Conservation (phyloP, 2,329 filamentous ascomycete species). For the Alternaria arborescens region DNA sequence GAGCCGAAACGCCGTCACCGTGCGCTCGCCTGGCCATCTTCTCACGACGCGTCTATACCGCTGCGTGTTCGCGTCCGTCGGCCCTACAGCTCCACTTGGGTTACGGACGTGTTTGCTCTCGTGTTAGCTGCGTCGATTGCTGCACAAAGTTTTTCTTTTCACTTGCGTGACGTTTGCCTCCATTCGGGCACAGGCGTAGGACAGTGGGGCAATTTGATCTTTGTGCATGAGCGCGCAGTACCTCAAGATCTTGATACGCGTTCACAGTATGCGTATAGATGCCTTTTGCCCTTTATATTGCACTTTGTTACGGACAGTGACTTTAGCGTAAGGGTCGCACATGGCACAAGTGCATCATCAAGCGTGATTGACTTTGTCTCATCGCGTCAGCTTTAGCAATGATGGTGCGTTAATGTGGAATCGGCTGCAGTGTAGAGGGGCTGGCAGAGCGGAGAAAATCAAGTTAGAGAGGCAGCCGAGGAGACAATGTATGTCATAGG, state of each 20-base stretch:
- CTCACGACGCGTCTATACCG: conserved; percentile 45
- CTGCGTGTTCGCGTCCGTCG: conserved; percentile 35
- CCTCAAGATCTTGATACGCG: background rate
- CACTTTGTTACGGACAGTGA: background rate
- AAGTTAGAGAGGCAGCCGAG: conserved; percentile 40
- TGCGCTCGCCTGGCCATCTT: conserved; percentile 32
- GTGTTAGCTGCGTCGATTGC: conserved; percentile 31
- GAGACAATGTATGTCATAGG: conserved; percentile 39
- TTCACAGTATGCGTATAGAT: background rate
- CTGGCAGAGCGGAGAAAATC: conserved; percentile 44
- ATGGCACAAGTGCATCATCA: conserved; percentile 15
- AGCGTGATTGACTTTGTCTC: conserved; percentile 20
- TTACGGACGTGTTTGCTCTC: conserved; percentile 17
- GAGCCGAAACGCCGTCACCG: conserved; percentile 32
- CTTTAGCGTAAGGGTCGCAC: conserved; percentile 9
- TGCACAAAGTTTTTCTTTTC: conserved; percentile 39
- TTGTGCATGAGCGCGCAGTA: background rate
- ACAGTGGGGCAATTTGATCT: background rate
- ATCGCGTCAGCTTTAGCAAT: conserved; percentile 39
- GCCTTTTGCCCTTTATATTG: background rate
- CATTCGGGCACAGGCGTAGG: conserved; percentile 14
- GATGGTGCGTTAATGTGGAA: conserved; percentile 30
- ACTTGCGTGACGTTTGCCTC: conserved; percentile 35
- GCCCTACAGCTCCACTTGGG: conserved; percentile 29
- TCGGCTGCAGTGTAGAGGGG: conserved; percentile 44